Evolutionary conservation across 1,284 basidiomycete genomes (phyloP), one percentile per base, ranked within the genome.

Genomic region (Hemileia vastatrix): DNA sequence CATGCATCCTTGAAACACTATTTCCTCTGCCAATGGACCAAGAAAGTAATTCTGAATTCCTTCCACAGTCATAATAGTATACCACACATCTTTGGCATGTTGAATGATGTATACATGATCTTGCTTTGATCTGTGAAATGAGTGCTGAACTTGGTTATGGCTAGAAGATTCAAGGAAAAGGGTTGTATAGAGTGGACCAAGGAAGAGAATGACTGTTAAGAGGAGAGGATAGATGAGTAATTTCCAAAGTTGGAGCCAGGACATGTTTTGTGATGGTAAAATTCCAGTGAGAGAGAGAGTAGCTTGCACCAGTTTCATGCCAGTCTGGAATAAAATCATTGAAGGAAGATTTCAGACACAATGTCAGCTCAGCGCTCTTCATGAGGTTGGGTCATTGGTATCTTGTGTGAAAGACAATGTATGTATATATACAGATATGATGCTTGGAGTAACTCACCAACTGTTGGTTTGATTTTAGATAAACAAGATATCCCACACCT

Each of bases 21-120:
- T 69, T 75, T 98, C 94, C 77, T 98, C 94, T 0, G 93, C 92
- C 36, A 90, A 75, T 0, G 94, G 94, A 0, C 83, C 92, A 89
- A 93, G 67, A n/a, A n/a, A n/a, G n/a, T n/a, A n/a, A n/a, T n/a
- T n/a, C 88, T 76, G 40, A 89, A 68, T 72, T 85, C 91, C 74
- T 94, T 96, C 64, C 94, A 79, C 27, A 85, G 61, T n/a, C n/a
- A n/a, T n/a, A n/a, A n/a, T n/a, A n/a, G n/a, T n/a, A n/a, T n/a
- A n/a, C n/a, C n/a, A n/a, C n/a, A n/a, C n/a, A 0, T 86, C 86
- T 31, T 79, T 68, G 77, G 84, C 82, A 0, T 81, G 79, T 19
- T 76, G 73, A 63, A 86, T 77, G 54, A 79, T 77, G 6, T 72
- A 71, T 11, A 74, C 57, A 0, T 84, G 67, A 56, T 81, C 77